These are phyloP conservation scores for Huntiella omanensis DNA, from an alignment of 2,329 filamentous ascomycete genomes.

Conservation along the genomic window DNA sequence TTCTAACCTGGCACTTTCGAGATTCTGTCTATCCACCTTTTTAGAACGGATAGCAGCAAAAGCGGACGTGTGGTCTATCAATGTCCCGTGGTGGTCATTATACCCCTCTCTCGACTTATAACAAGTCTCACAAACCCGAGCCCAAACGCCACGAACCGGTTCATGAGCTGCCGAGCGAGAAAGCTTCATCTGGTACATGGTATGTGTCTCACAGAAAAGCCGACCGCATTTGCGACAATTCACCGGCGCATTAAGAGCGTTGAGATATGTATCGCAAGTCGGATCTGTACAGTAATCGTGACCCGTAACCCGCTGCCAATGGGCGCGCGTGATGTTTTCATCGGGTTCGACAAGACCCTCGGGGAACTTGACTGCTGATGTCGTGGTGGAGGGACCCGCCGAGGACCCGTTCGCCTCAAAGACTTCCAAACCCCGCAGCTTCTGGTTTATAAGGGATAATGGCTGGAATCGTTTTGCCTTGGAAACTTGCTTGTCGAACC, in stretches of 20 bases:
- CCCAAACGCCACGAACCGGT: conserved; percentile 79
- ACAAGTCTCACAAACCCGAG: conserved; percentile 93
- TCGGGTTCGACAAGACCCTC: conserved; percentile 52
- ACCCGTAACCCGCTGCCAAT: conserved; percentile 67
- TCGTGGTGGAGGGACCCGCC: conserved; percentile 15
- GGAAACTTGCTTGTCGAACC: conserved; percentile 87
- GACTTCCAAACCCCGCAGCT: conserved; percentile 76
- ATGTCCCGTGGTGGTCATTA: conserved; percentile 63
- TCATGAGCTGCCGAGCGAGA: conserved; percentile 79
- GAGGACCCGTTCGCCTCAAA: conserved; percentile 76
- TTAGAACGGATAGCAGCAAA: conserved; percentile 57
- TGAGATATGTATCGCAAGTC: conserved; percentile 56
- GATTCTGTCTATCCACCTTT: conserved; percentile 62
- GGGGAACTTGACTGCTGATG: conserved; percentile 19
- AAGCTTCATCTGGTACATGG: conserved; percentile 99
- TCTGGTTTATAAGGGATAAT: conserved; percentile 79
- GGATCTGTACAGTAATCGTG: conserved; percentile 78
- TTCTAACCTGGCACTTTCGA: conserved; percentile 79
- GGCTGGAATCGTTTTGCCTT: conserved; percentile 90
- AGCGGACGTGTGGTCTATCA: conserved; percentile 50
- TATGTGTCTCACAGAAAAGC: conserved; percentile 91
- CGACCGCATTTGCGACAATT: conserved; percentile 89
- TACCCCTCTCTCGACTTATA: conserved; percentile 94
- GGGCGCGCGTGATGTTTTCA: conserved; percentile 66
- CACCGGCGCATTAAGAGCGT: conserved; percentile 61